phyloP scores from a whole-genome alignment of 192 early-diverging fungal species.

The Paraglomus brasilianum region DNA sequence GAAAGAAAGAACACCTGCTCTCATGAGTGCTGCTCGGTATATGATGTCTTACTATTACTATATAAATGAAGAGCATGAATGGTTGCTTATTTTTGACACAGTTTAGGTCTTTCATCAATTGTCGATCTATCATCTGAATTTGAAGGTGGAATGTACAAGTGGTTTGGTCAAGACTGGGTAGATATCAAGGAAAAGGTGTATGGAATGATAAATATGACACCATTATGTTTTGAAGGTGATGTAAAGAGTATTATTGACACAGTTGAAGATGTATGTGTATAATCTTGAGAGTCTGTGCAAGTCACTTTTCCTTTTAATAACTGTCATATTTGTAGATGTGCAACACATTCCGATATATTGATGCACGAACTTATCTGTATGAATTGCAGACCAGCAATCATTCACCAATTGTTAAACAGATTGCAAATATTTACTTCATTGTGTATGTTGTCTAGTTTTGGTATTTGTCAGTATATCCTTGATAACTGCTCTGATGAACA shows the following conservation, averaged over 20 bases:
- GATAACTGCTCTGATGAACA: neutral
- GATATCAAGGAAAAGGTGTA: slow-evolving; percentile 29
- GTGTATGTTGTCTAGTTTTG: slow-evolving; percentile 2
- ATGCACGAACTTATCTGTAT: slow-evolving; percentile 17
- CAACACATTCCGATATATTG: neutral
- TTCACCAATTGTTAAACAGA: slow-evolving; percentile 3
- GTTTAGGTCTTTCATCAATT: slow-evolving; percentile 30
- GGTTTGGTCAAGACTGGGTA: slow-evolving; percentile 24
- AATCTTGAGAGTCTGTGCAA: no score
- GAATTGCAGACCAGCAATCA: neutral
- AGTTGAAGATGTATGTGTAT: slow-evolving; percentile 25
- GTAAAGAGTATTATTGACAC: slow-evolving; percentile 21
- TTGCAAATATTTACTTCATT: slow-evolving; percentile 2
- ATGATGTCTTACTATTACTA: no score
- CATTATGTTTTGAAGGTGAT: slow-evolving; percentile 17
- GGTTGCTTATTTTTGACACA: slow-evolving; percentile 13
- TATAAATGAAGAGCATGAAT: no score
- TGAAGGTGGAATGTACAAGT: slow-evolving; percentile 28
- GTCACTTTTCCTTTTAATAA: no score
- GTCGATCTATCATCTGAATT: slow-evolving; percentile 30
- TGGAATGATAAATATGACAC: slow-evolving; percentile 22
- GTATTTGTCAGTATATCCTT: neutral
- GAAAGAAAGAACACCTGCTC: slow-evolving; percentile 12
- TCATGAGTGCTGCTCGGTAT: slow-evolving; percentile 22
- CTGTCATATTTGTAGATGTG: no score